phyloP scores from a whole-genome alignment of 1,139 yeast genomes.

The Saccharomyces pastorianus region DNA sequence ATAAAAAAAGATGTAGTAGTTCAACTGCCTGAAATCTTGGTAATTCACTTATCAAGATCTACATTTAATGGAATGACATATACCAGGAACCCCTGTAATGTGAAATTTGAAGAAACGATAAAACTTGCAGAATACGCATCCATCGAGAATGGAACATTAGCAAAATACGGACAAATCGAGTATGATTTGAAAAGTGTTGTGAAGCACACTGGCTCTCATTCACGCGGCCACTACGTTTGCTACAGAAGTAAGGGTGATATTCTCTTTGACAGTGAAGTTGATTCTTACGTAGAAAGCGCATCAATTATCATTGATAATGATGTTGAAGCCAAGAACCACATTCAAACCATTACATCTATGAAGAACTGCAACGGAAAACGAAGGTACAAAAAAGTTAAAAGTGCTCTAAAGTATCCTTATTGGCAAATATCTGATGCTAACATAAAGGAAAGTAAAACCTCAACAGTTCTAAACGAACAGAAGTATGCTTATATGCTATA shows the following conservation, averaged over 20 bases:
- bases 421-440: slow-evolving; percentile 83
- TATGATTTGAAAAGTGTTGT: slow-evolving; percentile 66
- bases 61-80: slow-evolving; percentile 61
- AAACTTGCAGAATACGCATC: slow-evolving; percentile 37
- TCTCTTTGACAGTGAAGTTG: slow-evolving; percentile 41
- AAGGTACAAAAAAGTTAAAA: slow-evolving; percentile 33
- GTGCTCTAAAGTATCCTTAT: slow-evolving; percentile 56
- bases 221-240: slow-evolving; percentile 84
- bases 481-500: slow-evolving; percentile 76
- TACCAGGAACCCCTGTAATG: slow-evolving; percentile 69
- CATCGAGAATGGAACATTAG: slow-evolving; percentile 18
- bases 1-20: slow-evolving; percentile 54
- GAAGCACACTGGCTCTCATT: slow-evolving; percentile 82
- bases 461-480: slow-evolving; percentile 58
- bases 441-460: slow-evolving; percentile 53
- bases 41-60: slow-evolving; percentile 77
- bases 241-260: slow-evolving; percentile 61
- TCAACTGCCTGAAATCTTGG: slow-evolving; percentile 61
- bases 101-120: slow-evolving; percentile 53
- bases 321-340: neutral
- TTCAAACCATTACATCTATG: neutral
- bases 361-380: neutral
- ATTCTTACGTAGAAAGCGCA: slow-evolving; percentile 40
- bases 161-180: slow-evolving; percentile 25
- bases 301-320: slow-evolving; percentile 7